These are phyloP conservation scores for Helotiales sp. DNA, from an alignment of 2,329 filamentous ascomycete genomes.

Conservation along the genomic window DNA sequence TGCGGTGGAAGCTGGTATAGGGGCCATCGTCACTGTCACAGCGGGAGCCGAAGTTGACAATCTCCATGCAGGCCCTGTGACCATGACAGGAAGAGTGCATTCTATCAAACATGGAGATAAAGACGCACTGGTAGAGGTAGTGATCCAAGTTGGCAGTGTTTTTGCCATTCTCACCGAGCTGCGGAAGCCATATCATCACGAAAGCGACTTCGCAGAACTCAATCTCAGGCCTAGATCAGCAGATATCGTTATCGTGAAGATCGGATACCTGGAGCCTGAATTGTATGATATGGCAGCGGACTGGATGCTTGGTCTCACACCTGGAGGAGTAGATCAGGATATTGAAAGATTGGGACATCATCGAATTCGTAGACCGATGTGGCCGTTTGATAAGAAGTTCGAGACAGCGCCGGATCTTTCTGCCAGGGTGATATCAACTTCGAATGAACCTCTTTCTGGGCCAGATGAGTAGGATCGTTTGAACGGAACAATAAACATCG, in stretches of 20 bases:
- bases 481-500: background rate
- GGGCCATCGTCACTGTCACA: slow-evolving; percentile 54
- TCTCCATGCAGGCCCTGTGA: slow-evolving; percentile 53
- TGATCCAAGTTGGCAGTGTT: slow-evolving; percentile 55
- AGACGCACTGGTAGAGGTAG: slow-evolving; percentile 54
- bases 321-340: slow-evolving; percentile 60
- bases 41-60: slow-evolving; percentile 56
- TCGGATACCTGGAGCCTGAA: slow-evolving; percentile 60
- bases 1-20: slow-evolving; percentile 52
- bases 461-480: slow-evolving; percentile 1
- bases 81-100: slow-evolving; percentile 56
- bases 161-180: slow-evolving; percentile 57
- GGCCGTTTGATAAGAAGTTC: slow-evolving; percentile 50
- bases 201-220: slow-evolving; percentile 56
- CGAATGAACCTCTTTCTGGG: slow-evolving; percentile 14
- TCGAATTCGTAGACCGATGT: slow-evolving; percentile 56
- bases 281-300: slow-evolving; percentile 58
- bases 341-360: slow-evolving; percentile 53
- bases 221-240: slow-evolving; percentile 51
- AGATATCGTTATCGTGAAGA: slow-evolving; percentile 60
- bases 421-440: slow-evolving; percentile 32
- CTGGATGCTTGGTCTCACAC: slow-evolving; percentile 60
- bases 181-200: slow-evolving; percentile 59
- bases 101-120: slow-evolving; percentile 56
- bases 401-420: slow-evolving; percentile 44